These are phyloP conservation scores for Pseudohyphozyma bogoriensis DNA, from an alignment of 768 basidiomycete genomes.

Conservation along the genomic window DNA sequence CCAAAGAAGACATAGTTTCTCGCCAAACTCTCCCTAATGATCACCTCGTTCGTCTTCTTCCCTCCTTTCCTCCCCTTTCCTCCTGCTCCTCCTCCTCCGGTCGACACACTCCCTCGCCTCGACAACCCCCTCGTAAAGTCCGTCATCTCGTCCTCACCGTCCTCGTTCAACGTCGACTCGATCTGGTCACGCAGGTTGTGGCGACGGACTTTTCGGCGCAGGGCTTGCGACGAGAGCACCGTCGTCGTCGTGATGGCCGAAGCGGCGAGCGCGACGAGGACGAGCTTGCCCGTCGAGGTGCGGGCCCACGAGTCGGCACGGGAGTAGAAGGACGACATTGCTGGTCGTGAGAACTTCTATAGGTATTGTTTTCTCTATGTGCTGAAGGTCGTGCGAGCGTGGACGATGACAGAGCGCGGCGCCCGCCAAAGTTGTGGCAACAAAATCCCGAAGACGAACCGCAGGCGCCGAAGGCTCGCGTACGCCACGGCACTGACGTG, in stretches of 20 bases:
- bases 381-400: too few species aligned
- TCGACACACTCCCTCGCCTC: constrained; percentile 7
- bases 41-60: constrained; percentile 46
- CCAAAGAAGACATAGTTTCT: constrained; percentile 92
- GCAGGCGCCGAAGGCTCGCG: too few species aligned
- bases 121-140: constrained; percentile 18
- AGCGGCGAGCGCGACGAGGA: constrained; percentile 12
- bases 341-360: too few species aligned
- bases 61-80: not conserved
- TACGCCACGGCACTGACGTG: too few species aligned
- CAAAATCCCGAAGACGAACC: too few species aligned
- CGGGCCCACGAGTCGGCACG: too few species aligned
- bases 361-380: too few species aligned
- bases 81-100: not conserved
- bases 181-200: constrained; percentile 1
- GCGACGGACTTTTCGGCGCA: constrained; percentile 6
- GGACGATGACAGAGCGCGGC: too few species aligned
- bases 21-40: constrained; percentile 80
- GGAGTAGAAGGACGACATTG: too few species aligned
- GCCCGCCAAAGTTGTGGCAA: too few species aligned
- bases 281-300: not conserved
- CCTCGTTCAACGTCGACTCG: not conserved
- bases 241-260: constrained; percentile 10
- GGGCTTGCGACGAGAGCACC: constrained; percentile 12
- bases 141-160: constrained; percentile 20